phyloP scores from a whole-genome alignment of 352 stramenopile genomes.

The Phytophthora sansomeana region DNA sequence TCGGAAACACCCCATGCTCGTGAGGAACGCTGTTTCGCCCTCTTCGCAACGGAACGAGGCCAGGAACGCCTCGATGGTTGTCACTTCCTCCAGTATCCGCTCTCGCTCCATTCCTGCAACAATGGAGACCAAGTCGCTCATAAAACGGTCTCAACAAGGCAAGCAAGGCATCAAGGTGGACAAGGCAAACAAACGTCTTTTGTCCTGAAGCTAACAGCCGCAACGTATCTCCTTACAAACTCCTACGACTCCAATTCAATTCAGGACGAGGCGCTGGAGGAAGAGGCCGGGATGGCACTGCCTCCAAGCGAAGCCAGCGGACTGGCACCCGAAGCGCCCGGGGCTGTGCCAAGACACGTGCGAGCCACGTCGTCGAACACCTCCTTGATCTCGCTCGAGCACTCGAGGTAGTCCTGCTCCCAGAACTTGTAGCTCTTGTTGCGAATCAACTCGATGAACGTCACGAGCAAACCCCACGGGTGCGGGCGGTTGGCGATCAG shows the following conservation, averaged over 20 bases:
- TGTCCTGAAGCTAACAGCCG: neutral
- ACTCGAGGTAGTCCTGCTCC: constrained; percentile 98
- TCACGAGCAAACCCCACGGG: constrained; percentile 98
- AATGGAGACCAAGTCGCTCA: neutral
- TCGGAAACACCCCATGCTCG: constrained; percentile 4
- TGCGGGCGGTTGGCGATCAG: constrained; percentile 99
- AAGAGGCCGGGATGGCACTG: constrained; percentile 23
- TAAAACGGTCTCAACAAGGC: neutral
- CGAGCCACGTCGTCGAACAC: constrained; percentile 98
- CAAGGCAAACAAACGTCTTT: too few species aligned
- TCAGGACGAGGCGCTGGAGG: constrained; percentile 30
- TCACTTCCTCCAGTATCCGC: constrained; percentile 1
- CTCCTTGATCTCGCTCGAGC: constrained; percentile 98
- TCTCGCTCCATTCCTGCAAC: neutral
- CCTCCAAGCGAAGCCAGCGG: constrained; percentile 42
- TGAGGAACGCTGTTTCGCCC: neutral
- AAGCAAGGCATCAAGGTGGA: too few species aligned
- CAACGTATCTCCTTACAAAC: neutral
- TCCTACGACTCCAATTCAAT: constrained; percentile 6
- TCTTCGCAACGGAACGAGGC: neutral
- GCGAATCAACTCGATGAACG: constrained; percentile 99
- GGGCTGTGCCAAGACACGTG: constrained; percentile 89
- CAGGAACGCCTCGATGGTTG: neutral
- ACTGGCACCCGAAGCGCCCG: constrained; percentile 36
- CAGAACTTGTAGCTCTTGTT: constrained; percentile 99